Evolutionary conservation across 2,329 filamentous ascomycete genomes (phyloP).

Genomic region (Aspergillus aculeatinus): DNA sequence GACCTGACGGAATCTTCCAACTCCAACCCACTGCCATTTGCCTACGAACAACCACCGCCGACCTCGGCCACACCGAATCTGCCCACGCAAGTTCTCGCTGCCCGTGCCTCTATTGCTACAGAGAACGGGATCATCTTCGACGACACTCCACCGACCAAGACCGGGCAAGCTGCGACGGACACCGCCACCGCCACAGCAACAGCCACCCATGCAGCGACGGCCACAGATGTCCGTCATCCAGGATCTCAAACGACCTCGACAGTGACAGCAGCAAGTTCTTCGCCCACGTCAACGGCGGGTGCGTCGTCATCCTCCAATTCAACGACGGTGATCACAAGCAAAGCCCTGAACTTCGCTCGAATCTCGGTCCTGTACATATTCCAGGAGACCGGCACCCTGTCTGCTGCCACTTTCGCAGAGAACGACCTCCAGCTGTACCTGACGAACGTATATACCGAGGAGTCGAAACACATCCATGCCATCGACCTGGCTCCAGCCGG

Average conservation of each 20-base stretch:
- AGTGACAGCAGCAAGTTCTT: slow-evolving; percentile 18
- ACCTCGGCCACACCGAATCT: slow-evolving; percentile 9
- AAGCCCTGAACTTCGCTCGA: slow-evolving; percentile 36
- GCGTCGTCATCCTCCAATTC: slow-evolving; percentile 1
- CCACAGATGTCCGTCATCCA: background rate
- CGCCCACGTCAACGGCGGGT: slow-evolving; percentile 4
- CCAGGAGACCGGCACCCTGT: slow-evolving; percentile 33
- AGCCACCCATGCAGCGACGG: too few species aligned
- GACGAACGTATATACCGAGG: slow-evolving; percentile 23
- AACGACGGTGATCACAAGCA: slow-evolving; percentile 15
- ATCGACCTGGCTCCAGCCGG: slow-evolving; percentile 23
- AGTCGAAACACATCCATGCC: slow-evolving; percentile 20
- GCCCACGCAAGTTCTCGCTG: slow-evolving; percentile 21
- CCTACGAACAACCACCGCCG: slow-evolving; percentile 10
- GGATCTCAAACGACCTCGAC: background rate
- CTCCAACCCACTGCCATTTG: slow-evolving; percentile 1
- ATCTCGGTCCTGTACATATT: slow-evolving; percentile 45
- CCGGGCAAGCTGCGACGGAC: slow-evolving; percentile 19
- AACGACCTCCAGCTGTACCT: slow-evolving; percentile 35
- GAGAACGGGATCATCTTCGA: slow-evolving; percentile 42
- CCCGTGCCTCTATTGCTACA: slow-evolving; percentile 30
- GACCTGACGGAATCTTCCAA: background rate
- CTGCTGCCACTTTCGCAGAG: slow-evolving; percentile 30
- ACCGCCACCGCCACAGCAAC: slow-evolving; percentile 25
- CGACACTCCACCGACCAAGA: slow-evolving; percentile 11